These are phyloP conservation scores for Terfezia claveryi DNA, from an alignment of 495 filamentous ascomycete species.

Conservation along the genomic window DNA sequence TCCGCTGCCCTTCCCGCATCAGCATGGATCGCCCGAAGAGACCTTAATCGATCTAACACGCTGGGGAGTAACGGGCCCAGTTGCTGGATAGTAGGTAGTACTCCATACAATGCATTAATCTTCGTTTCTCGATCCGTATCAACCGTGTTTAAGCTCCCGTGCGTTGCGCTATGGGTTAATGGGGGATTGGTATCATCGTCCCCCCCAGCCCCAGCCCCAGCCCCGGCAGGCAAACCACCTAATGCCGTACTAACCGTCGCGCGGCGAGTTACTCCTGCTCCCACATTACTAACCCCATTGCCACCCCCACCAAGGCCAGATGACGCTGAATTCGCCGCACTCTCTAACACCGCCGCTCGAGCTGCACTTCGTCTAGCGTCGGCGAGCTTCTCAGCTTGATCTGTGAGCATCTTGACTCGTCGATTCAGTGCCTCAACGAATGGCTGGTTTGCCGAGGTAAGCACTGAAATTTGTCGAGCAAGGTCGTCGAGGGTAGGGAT, in stretches of 20 bases:
- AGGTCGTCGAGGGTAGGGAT: slow-evolving; percentile 62
- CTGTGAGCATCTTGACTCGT: slow-evolving; percentile 48
- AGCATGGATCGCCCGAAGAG: slow-evolving; percentile 62
- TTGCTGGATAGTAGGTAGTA: slow-evolving; percentile 71
- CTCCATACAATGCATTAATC: slow-evolving; percentile 79
- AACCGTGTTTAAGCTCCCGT: neutral
- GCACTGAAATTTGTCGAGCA: slow-evolving; percentile 43
- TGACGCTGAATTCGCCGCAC: neutral
- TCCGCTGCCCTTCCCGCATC: slow-evolving; percentile 73
- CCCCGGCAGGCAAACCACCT: slow-evolving; percentile 1
- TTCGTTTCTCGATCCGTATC: slow-evolving; percentile 53
- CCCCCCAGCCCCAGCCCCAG: slow-evolving; percentile 1
- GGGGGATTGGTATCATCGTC: neutral
- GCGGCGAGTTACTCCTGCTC: slow-evolving; percentile 10
- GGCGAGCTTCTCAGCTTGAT: slow-evolving; percentile 59
- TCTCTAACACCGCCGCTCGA: neutral
- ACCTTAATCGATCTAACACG: slow-evolving; percentile 64
- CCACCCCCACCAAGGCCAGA: slow-evolving; percentile 33
- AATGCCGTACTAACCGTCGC: neutral
- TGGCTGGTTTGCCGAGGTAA: slow-evolving; percentile 39
- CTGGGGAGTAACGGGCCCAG: slow-evolving; percentile 67
- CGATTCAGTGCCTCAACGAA: slow-evolving; percentile 54
- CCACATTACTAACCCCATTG: slow-evolving; percentile 21
- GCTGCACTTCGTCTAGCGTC: slow-evolving; percentile 52
- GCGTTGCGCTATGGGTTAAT: neutral